Evolutionary conservation across 73 alveolate species (phyloP), one percentile per base, ranked within the genome.

Genomic region (Durusdinium trenchii): DNA sequence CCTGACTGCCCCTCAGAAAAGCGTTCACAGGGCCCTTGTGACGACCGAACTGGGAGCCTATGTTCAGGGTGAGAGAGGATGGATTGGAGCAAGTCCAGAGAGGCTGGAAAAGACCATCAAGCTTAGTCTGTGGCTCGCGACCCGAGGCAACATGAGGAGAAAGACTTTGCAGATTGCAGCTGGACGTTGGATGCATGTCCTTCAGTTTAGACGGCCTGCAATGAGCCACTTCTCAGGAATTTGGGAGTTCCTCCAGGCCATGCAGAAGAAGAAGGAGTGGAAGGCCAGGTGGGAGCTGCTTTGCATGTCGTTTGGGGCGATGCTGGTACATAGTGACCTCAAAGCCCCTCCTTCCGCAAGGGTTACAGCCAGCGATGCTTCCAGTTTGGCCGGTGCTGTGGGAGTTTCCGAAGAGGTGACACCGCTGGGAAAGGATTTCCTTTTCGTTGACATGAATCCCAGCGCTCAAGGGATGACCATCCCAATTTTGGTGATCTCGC

Each of bases 1-100:
- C 23, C 46, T 71, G 9, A 35, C 50, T 2, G 16, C 50, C 50
- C 26, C 32, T 18, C 26, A 71, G 50, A 71, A 71, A 23, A 28
- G 83, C 7, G 83, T 71, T 3, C 6, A 36, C 28, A 48, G 48
- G 28, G 83, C 48, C 2, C 26, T 5, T n/a, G 69, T 6, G 28
- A 71, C 46, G 67, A n/a, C 18, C 30, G 92, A 81, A 28, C 71
- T 81, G 48, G 92, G 92, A 7, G 92, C 92, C 40, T 47, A 20
- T 12, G 4, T 81, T 12, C 28, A 20, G 20, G 92, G 92, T 14
- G 23, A 18, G 26, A 6, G n/a, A 18, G 26, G n/a, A n/a, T 45
- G 69, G 50, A 81, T 81, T 42, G 92, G 92, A 28, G 71, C 42
- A 2, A 6, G n/a, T 42, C 67, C 71, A 9, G 92, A 46, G 28